Evolutionary conservation across 2,329 filamentous ascomycete species (phyloP).

Genomic region (Venturia carpophila): DNA sequence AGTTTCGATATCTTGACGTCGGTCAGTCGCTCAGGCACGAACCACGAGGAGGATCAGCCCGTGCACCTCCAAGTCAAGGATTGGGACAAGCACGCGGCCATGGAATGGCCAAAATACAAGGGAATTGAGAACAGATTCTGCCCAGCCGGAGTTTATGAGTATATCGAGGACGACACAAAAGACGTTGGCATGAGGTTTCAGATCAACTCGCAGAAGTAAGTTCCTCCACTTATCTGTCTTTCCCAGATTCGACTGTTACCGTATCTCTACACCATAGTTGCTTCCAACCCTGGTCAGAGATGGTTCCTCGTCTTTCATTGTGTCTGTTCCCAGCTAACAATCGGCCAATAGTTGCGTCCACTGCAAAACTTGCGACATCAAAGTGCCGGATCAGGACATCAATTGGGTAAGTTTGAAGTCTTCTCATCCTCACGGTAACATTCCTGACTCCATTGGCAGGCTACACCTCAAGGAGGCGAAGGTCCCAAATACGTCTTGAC

Average conservation of each 20-base stretch:
- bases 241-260: neutral
- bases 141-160: conserved; percentile 95
- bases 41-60: conserved; percentile 97
- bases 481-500: conserved; percentile 60
- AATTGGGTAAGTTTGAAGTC: conserved; percentile 50
- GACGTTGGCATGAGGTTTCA: conserved; percentile 87
- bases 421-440: neutral
- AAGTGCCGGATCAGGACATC: conserved; percentile 92
- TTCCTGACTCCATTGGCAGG: conserved; percentile 40
- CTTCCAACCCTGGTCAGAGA: neutral
- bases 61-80: conserved; percentile 92
- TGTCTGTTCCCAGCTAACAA: conserved; percentile 25
- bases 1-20: conserved; percentile 94
- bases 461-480: conserved; percentile 86
- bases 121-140: conserved; percentile 96
- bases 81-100: conserved; percentile 81
- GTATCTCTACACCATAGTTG: neutral
- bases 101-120: conserved; percentile 80
- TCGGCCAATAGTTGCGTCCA: conserved; percentile 70
- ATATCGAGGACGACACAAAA: conserved; percentile 85
- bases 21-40: conserved; percentile 90
- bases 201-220: conserved; percentile 96
- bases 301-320: neutral
- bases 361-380: conserved; percentile 99
- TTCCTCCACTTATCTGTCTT: conserved; percentile 24